Base-by-base conservation (phyloP, 1,139 yeast genomes). In the Chernovozyma sophiae-reginae region DNA sequence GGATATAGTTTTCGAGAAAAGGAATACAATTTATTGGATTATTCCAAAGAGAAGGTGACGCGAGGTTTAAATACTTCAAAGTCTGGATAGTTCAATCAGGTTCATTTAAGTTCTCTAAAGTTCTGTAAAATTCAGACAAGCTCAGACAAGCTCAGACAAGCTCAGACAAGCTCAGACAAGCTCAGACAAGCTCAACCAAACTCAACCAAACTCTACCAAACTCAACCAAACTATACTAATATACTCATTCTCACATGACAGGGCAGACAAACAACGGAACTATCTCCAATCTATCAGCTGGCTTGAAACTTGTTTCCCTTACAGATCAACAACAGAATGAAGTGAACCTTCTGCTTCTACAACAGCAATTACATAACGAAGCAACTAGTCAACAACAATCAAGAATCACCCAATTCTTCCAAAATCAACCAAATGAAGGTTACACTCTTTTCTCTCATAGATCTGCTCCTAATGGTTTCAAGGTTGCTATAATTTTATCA, bases 401-500 rank as follows among this genome's bases (percentile, higher is more conserved):
- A 22, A 69, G 95, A 49, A 79, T 89, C 40, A 74, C 86, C 20
- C 75, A 76, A 43, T 87, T 86, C 57, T 82, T 87, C 56, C 79
- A 76, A 47, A 80, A 83, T 49, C 86, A 82, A 45, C 96, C 96
- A 4, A 64, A 77, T 16, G 86, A 82, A 45, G 97, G 97, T 3
- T 86, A 77, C 58, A 86, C 96, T 2, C 68, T 90, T 36, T 87
- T 90, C 53, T 81, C 94, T 16, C 97, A 90, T 60, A 68, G 96
- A 52, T 84, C 95, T 8, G 97, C 97, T 1, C 97, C 97, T 22
- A 90, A 90, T 60, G 97, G 97, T 7, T 92, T 89, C 72, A 90
- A 90, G 60, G 96, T 92, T 16, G 96, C 97, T 16, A 89, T 89
- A 35, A 84, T 89, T 31, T 69, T 92, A 43, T 79, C 90, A 37